Base-by-base conservation (phyloP, 306 rosid genomes). In the Quercus rubra region DNA sequence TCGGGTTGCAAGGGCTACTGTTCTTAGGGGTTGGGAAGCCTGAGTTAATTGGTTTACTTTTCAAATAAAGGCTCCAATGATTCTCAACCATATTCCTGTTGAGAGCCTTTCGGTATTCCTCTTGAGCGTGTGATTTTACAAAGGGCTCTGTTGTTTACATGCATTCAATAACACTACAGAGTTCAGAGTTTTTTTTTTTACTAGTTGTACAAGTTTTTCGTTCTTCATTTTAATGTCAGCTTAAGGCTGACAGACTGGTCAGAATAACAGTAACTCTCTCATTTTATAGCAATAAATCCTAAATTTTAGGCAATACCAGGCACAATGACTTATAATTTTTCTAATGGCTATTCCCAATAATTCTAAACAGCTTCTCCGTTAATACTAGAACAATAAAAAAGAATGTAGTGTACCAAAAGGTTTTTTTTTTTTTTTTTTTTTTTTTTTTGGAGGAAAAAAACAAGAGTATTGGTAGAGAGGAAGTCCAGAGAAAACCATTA, bases 21-120 rank as follows among this genome's bases (percentile, higher is more conserved):
- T 89, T 55, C 96, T 95, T 33, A 87, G 99, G 77, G 99, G 99
- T 2, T 95, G 99, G 99, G 99, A 77, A 86, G 99, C 98, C 84
- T 95, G 82, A 92, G 43, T 54, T 33, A 55, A 73, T 62, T 5
- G 10, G 23, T 11, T 13, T 12, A 13, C 77, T 49, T 64, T 61
- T 52, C 51, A 57, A 59, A 71, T 52, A 27, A 51, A 73, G 23
- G 8, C 30, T 21, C 70, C 46, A 46, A 13, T 23, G 63, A 12
- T 13, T 17, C 31, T 51, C 61, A 41, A 41, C 38, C 73, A 64
- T 52, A 68, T 56, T 27, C 46, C 4, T 68, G 3, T 35, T 46
- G 28, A 68, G 28, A 68, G 54, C 20, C 41, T 68, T 35, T 68
- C 21, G 54, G 28, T 68, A 21, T 59, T 9, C 30, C 66, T 58